A percentile compares a stretch with the other conserved stretches of the same genome.
These are phyloP conservation scores for Inonotus obliquus DNA, from an alignment of 1,284 basidiomycete species.

Conservation along the genomic window DNA sequence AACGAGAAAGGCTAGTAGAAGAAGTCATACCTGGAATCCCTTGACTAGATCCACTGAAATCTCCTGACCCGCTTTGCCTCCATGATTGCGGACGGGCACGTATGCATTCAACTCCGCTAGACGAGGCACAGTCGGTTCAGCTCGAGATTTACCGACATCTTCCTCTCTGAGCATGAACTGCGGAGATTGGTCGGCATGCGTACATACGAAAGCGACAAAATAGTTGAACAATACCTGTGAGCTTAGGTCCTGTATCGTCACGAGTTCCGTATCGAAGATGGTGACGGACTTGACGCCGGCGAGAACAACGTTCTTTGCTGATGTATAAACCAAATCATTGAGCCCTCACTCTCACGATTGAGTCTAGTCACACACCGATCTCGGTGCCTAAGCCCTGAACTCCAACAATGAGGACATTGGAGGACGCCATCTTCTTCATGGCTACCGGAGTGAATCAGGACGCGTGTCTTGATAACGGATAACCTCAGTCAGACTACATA, in stretches of 20 bases:
- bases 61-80: conserved; percentile 64
- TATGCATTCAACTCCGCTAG: conserved; percentile 96
- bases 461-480: conserved; percentile 12
- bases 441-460: conserved; percentile 43
- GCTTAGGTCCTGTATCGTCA: conserved; percentile 84
- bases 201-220: not conserved
- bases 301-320: conserved; percentile 94
- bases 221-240: conserved; percentile 66
- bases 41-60: conserved; percentile 77
- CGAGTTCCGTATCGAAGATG: conserved; percentile 89
- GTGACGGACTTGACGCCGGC: conserved; percentile 99
- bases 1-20: not conserved
- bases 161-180: conserved; percentile 92
- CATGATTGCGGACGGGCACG: conserved; percentile 84
- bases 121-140: conserved; percentile 82
- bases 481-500: too few relatives aligned
- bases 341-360: not conserved
- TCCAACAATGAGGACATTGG: conserved; percentile 94
- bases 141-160: conserved; percentile 87
- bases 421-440: conserved; percentile 99
- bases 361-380: conserved; percentile 61
- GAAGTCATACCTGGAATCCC: conserved; percentile 76
- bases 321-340: not conserved
- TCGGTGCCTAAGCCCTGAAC: conserved; percentile 93
- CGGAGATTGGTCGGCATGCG: conserved; percentile 11